These are phyloP conservation scores for Dendrocalamus sinicus DNA, from an alignment of 176 grass and related monocot genomes.

Conservation along the genomic window DNA sequence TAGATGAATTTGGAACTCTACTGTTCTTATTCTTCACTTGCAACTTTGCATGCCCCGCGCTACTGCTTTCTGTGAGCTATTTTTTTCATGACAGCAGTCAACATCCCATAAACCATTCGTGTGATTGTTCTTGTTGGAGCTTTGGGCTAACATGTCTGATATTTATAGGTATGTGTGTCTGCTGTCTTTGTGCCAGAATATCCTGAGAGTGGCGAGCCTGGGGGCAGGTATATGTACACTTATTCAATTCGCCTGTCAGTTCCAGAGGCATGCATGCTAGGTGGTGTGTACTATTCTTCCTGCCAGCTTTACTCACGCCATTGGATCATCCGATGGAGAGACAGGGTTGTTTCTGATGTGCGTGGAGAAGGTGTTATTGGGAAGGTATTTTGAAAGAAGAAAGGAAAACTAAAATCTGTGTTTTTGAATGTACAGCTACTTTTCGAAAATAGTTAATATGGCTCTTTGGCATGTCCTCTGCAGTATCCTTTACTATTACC, in stretches of 20 bases:
- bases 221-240: conserved; percentile 42
- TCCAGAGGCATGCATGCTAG: conserved; percentile 81
- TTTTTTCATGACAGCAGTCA: not conserved
- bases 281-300: conserved; percentile 67
- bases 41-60: not conserved
- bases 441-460: not conserved
- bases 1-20: not conserved
- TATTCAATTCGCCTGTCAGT: conserved; percentile 91
- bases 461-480: conserved; percentile 31
- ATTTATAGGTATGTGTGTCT: conserved; percentile 77
- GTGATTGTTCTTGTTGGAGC: conserved; percentile 1
- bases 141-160: conserved; percentile 43
- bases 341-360: conserved; percentile 54
- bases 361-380: conserved; percentile 84
- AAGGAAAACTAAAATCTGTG: not conserved
- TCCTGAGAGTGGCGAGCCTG: not conserved
- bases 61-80: not conserved
- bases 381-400: conserved; percentile 53
- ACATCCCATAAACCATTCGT: not conserved
- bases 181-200: conserved; percentile 78
- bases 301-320: conserved; percentile 84
- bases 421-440: not conserved
- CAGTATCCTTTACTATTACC: conserved; percentile 80
- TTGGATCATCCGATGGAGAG: conserved; percentile 69
- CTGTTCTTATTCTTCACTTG: conserved; percentile 6